Conservation (phyloP, 495 filamentous ascomycete genomes). For the Penicillium arizonense region DNA sequence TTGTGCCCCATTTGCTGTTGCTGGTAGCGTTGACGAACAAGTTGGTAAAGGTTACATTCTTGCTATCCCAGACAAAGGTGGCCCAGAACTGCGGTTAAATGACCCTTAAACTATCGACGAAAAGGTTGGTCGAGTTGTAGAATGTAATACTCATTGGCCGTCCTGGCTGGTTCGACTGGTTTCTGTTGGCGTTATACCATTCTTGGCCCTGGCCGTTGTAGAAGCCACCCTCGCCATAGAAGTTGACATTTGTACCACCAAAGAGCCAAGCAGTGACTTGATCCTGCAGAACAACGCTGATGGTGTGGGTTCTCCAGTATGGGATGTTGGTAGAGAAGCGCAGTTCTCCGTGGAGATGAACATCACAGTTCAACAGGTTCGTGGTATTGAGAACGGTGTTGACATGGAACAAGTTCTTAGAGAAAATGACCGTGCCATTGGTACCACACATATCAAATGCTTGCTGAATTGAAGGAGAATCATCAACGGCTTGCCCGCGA, state of each 20-base stretch:
- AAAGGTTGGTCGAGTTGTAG: conserved; percentile 32
- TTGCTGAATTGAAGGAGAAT: conserved; percentile 39
- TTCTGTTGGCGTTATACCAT: conserved; percentile 37
- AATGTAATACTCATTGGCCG: conserved; percentile 43
- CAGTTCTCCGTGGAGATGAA: conserved; percentile 37
- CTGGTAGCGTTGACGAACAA: conserved; percentile 44
- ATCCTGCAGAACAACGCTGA: conserved; percentile 44
- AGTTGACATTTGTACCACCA: conserved; percentile 37
- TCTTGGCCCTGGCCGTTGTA: conserved; percentile 47
- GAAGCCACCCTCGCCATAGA: conserved; percentile 38
- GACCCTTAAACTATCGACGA: conserved; percentile 30
- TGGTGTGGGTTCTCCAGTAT: conserved; percentile 44
- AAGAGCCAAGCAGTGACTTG: conserved; percentile 48
- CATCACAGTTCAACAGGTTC: conserved; percentile 35
- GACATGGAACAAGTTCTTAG: conserved; percentile 35
- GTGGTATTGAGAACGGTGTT: conserved; percentile 46
- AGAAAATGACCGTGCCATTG: conserved; percentile 39
- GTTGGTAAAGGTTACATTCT: conserved; percentile 34
- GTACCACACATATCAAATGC: conserved; percentile 42
- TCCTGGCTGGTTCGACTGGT: conserved; percentile 39
- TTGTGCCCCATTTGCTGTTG: conserved; percentile 22
- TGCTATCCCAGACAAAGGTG: conserved; percentile 31
- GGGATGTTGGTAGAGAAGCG: conserved; percentile 40
- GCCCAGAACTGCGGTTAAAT: conserved; percentile 48
- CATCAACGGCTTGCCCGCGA: conserved; percentile 24